Evolutionary conservation across 352 stramenopile species (phyloP).

Genomic region (Phytopythium ostracodes): DNA sequence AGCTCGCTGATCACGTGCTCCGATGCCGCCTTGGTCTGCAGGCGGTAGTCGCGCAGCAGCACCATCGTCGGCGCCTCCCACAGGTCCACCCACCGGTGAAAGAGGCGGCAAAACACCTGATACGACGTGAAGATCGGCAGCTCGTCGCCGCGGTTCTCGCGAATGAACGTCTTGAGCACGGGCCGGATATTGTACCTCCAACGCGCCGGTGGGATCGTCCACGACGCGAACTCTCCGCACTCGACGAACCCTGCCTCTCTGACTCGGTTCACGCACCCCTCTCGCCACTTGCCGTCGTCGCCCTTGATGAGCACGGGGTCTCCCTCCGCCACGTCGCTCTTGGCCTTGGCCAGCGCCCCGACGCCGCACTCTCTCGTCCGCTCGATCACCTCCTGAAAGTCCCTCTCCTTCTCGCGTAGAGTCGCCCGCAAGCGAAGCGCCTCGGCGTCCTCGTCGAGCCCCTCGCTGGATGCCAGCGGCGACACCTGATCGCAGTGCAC

Average conservation of each 20-base stretch:
- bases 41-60: constrained; percentile 20
- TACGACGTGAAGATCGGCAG: constrained; percentile 37
- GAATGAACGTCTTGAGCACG: constrained; percentile 23
- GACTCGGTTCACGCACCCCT: neutral
- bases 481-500: neutral
- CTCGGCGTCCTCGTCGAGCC: neutral
- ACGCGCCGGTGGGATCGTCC: neutral
- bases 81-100: constrained; percentile 31
- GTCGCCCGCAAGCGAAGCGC: neutral
- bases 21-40: constrained; percentile 24
- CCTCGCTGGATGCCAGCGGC: neutral
- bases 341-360: neutral
- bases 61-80: constrained; percentile 26
- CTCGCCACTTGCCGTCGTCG: neutral
- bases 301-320: neutral
- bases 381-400: constrained; percentile 1
- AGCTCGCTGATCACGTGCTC: constrained; percentile 17
- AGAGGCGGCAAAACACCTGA: constrained; percentile 38
- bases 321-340: neutral
- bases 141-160: constrained; percentile 29
- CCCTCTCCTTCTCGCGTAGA: constrained; percentile 1
- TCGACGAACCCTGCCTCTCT: neutral
- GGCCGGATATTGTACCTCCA: constrained; percentile 12
- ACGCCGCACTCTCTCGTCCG: neutral
- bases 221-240: neutral